Base-by-base conservation (phyloP, 345 rosid species). In the Viola odorata region DNA sequence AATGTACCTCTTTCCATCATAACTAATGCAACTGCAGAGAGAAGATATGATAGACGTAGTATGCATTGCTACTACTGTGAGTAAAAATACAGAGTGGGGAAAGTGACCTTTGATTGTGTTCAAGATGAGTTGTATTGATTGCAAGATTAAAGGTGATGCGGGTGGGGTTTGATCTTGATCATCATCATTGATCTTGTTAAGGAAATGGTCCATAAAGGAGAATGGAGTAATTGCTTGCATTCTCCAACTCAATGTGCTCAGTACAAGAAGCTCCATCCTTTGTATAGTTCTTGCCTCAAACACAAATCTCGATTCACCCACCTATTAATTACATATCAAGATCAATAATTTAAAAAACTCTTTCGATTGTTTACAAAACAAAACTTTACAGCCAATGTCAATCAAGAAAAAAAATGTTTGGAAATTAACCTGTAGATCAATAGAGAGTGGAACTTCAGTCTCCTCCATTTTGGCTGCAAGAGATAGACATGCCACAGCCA, bases 381-480 rank as follows among this genome's bases (percentile, higher is more conserved):
- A 44, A 32, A 48, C 60, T 45, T 37, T 9, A 42, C 40, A 61
- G 8, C 36, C 12, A 37, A 39, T 15, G 48, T 7, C 12, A 1
- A 37, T 61, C 5, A 14, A 45, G 36, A 13, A 54, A 4, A 41
- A 42, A 4, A n/a, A 55, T n/a, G 10, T 17, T 15, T 1, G 37
- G 23, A 32, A 45, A 59, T 55, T 37, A 13, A 87, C 95, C 88
- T 87, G 89, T 52, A 87, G 77, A 81, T 87, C 88, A 38, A 87
- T 65, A 54, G 76, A 66, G 0, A 81, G 53, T 16, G 89, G 95
- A 60, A 80, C 87, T 61, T 83, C 74, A 39, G 82, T 77, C 78
- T 87, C 95, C 60, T 87, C 91, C 84, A 85, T 75, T 76, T 87
- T 87, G 55, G 87, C 89, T 6, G 91, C 91, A 59, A 87, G 62